These are phyloP conservation scores for Trichoderma erinaceum DNA, from an alignment of 495 filamentous ascomycete species.

Conservation along the genomic window DNA sequence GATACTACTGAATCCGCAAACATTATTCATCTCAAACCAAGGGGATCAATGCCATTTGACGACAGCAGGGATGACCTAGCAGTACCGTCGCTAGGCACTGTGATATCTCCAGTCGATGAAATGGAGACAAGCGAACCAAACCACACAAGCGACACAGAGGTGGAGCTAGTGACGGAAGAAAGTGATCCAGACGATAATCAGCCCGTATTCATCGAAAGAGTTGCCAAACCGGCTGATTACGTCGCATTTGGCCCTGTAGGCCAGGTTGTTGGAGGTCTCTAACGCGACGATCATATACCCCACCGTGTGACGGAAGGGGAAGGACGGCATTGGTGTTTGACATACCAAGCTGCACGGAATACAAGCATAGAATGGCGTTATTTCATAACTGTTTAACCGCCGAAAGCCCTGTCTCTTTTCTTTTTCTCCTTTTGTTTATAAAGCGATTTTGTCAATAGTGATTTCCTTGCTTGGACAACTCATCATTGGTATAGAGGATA, in stretches of 20 bases:
- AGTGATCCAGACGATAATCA: slow-evolving; percentile 3
- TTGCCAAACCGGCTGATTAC: not conserved
- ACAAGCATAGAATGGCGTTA: slow-evolving; percentile 12
- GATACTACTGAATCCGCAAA: not conserved
- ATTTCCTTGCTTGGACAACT: not conserved
- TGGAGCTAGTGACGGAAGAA: not conserved
- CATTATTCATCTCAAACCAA: not conserved
- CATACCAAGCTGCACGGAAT: not conserved
- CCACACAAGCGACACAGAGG: slow-evolving; percentile 6
- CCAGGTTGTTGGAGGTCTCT: not conserved
- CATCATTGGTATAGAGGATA: not conserved
- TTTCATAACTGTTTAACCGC: not conserved
- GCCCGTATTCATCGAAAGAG: not conserved
- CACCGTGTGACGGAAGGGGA: not conserved
- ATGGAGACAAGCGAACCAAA: slow-evolving; percentile 4
- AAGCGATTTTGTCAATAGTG: not conserved
- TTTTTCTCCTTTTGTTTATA: not conserved
- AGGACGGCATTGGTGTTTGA: not conserved
- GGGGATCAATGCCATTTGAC: not conserved
- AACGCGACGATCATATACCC: not conserved
- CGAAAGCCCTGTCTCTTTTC: not conserved
- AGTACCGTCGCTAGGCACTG: not conserved
- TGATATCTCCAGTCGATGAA: slow-evolving; percentile 3
- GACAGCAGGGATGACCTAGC: not conserved
- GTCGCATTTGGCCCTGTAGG: not conserved